Base-by-base conservation (phyloP, 2,329 filamentous ascomycete genomes). In the Colletotrichum tanaceti region DNA sequence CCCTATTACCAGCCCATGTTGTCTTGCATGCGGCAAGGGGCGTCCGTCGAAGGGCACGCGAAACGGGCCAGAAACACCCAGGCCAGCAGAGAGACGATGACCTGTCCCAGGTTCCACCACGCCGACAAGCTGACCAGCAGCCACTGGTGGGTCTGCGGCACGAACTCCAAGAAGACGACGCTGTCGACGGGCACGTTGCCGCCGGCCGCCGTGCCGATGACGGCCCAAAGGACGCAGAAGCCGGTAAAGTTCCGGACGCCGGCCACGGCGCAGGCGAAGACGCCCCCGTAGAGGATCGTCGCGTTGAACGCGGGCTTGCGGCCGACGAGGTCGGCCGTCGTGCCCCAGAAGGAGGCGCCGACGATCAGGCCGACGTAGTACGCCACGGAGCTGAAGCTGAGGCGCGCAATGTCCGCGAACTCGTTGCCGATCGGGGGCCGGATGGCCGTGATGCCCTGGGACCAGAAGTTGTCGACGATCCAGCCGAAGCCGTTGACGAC, bases 231-330 rank as follows among this genome's bases (percentile, higher is more conserved):
- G 2, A 79, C 76, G 7, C 84, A 86, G 39, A 89, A 83, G 0
- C 85, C 84, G 1, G 83, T 83, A 66, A 90, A 91, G 69, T 84
- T 89, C 2, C 84, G 85, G 0, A 85, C 83, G 0, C 86, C 85
- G 0, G 87, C 89, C 4, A 85, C 86, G 0, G 86, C 79, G 20
- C 89, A 80, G 0, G 85, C 89, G 71, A 90, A 90, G 2, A 89
- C 79, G 0, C 81, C 81, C 0, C 79, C 79, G 5, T 83, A 75
- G 4, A 84, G 72, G 1, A 84, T 76, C 0, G 83, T 84, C 0
- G 73, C 75, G 62, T 84, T 85, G 73, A 84, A 85, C 0, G 82
- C 82, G 0, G 78, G 81, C 32, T 77, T 76, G 16, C 81, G 79
- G 18, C 82, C 82, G 59, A 83, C 75, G 9, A 84, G 60, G 55